Conservation (phyloP, 306 rosid species). For the Cicer bijugum region DNA sequence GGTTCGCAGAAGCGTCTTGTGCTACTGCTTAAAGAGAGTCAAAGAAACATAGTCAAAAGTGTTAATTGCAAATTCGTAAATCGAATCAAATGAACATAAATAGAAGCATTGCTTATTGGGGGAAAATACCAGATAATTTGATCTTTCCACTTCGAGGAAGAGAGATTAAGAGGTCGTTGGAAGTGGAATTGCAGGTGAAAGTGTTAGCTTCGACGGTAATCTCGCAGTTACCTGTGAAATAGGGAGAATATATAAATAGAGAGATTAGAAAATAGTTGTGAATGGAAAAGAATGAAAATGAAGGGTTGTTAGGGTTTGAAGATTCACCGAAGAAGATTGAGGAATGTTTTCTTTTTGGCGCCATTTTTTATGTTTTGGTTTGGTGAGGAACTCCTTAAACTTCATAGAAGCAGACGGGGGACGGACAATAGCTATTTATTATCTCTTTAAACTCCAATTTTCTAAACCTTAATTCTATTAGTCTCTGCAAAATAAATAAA, state of each 20-base stretch:
- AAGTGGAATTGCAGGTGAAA: constrained; percentile 59
- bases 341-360: constrained; percentile 57
- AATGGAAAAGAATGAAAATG: background rate
- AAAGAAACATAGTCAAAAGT: constrained; percentile 26
- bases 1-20: constrained; percentile 41
- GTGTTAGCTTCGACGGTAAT: constrained; percentile 58
- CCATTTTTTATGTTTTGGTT: constrained; percentile 48
- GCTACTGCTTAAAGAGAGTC: constrained; percentile 37
- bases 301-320: constrained; percentile 36
- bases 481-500: too few relatives aligned
- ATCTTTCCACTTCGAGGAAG: constrained; percentile 55
- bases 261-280: background rate
- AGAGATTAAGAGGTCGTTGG: constrained; percentile 53
- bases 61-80: constrained; percentile 21
- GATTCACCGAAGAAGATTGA: constrained; percentile 64
- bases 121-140: constrained; percentile 56
- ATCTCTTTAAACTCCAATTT: too few relatives aligned
- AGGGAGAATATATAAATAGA: constrained; percentile 14
- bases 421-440: too few relatives aligned
- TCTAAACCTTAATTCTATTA: too few relatives aligned
- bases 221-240: constrained; percentile 64
- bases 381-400: background rate
- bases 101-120: background rate
- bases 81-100: constrained; percentile 6
- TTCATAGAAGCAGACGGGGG: background rate